Evolutionary conservation across 768 basidiomycete species (phyloP), one percentile per base, ranked within the genome.

Genomic region (Leccinum boreale): DNA sequence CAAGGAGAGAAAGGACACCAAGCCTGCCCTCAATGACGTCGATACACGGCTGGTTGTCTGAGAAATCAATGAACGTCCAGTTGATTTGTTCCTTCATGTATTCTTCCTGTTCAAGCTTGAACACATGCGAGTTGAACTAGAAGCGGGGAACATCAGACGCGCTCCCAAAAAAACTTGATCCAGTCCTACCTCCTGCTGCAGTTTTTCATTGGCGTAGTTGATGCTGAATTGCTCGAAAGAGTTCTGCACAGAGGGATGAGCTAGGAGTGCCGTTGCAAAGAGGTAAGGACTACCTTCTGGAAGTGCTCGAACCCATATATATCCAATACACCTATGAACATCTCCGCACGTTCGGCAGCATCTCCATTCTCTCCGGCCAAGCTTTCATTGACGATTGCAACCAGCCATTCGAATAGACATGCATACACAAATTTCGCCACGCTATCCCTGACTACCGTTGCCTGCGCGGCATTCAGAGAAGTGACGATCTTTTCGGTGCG

Each of bases 21-120:
- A 99, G 85, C 72, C 88, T 98, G 61, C 96, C 92, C 77, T 98
- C 97, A 67, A 99, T 98, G 61, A 97, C 88, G 70, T 99, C 92
- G 74, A 99, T 99, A 73, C 96, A 98, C 45, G 94, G 94, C 69
- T 98, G 97, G 69, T 99, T 99, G 74, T 99, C 97, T 10, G 92
- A 92, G 73, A 97, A 99, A 67, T 98, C 96, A 72, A 99, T 99
- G 75, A 98, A 98, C 9, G 92, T 98, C 97, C 97, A 99, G 71
- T 97, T 94, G 71, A 99, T 99, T 74, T 97, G 82, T 71, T 99
- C 97, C 62, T 96, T 92, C 52, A 98, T 86, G 69, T 99, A 99
- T 75, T 99, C 97, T 71, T 98, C 97, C 78, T 99, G 97, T 71
- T 99, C 97, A 44, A 99, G 85, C 79, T 98, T 95, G 84, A 94